Evolutionary conservation across 192 early-diverging fungal genomes (phyloP).

Genomic region (Podila epicladia): DNA sequence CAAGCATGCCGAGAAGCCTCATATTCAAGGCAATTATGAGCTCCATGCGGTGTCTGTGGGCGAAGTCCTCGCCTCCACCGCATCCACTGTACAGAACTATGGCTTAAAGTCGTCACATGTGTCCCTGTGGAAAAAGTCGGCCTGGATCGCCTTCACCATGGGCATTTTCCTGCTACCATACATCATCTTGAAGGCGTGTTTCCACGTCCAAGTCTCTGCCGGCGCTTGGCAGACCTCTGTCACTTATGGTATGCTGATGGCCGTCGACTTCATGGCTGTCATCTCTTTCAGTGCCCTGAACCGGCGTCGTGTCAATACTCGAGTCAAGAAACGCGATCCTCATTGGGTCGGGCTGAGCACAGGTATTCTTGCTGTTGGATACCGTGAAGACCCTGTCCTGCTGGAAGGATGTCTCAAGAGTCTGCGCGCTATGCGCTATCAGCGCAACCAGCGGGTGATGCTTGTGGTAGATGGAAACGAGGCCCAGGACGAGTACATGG

Average conservation of each 20-base stretch:
- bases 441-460: slow-evolving; percentile 30
- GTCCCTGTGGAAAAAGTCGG: slow-evolving; percentile 33
- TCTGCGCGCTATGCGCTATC: slow-evolving; percentile 37
- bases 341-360: slow-evolving; percentile 44
- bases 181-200: slow-evolving; percentile 37
- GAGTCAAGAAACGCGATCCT: slow-evolving; percentile 33
- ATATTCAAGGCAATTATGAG: background rate
- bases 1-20: background rate
- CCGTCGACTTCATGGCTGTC: slow-evolving; percentile 44
- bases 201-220: slow-evolving; percentile 45
- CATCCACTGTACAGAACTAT: slow-evolving; percentile 7
- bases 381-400: slow-evolving; percentile 41
- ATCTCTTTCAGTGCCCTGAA: slow-evolving; percentile 43
- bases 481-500: slow-evolving; percentile 46
- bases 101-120: slow-evolving; percentile 38
- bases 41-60: background rate
- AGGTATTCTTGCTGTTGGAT: slow-evolving; percentile 45
- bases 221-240: slow-evolving; percentile 50
- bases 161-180: slow-evolving; percentile 38
- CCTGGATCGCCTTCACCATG: slow-evolving; percentile 33
- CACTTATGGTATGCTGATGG: slow-evolving; percentile 49
- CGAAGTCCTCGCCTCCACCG: background rate
- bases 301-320: slow-evolving; percentile 24
- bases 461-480: slow-evolving; percentile 46
- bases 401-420: slow-evolving; percentile 48